Evolutionary conservation across 306 rosid species (phyloP), one percentile per base, ranked within the genome.

Genomic region (Prinsepia uniflora): DNA sequence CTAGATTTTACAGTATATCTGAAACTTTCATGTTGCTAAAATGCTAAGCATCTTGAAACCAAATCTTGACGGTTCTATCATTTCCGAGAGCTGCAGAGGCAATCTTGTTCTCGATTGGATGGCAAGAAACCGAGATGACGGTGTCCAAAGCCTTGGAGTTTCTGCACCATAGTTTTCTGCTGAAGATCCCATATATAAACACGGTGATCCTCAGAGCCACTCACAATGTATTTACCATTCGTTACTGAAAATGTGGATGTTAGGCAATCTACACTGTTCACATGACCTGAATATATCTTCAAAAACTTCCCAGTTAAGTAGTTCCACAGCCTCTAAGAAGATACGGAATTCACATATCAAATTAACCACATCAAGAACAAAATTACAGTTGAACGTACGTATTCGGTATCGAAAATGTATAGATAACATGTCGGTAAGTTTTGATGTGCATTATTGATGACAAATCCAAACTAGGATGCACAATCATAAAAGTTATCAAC

Each of bases 161-260:
- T 94, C 84, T 94, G 99, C 78, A 94, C 70, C 96, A 91, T 72
- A 45, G 69, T 87, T 76, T 89, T 94, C 70, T 47, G 79, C 83
- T 87, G 92, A 71, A 94, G 96, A 87, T 94, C 97, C 98, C 98
- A 94, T 42, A 94, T 40, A 74, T 90, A 94, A 40, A 94, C 81
- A 45, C 98, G 84, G 8, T 75, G 68, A 76, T 94, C 98, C 86
- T 94, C 97, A 19, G 97, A 94, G 58, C 98, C 98, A 42, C 98
- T 82, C 1, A 94, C 96, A 47, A 94, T 89, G 72, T 89, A 94
- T 81, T 73, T 90, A 57, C 95, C 98, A 61, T 87, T 86, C 49
- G 98, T 94, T 73, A 90, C 96, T 30, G 97, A 91, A 80, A 89
- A 94, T 40, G 97, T 89, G 39, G 96, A 81, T 55, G 93, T 82